Evolutionary conservation across 176 grass and related monocot genomes (phyloP), one percentile per base, ranked within the genome.

Genomic region (Eleusine coracana): DNA sequence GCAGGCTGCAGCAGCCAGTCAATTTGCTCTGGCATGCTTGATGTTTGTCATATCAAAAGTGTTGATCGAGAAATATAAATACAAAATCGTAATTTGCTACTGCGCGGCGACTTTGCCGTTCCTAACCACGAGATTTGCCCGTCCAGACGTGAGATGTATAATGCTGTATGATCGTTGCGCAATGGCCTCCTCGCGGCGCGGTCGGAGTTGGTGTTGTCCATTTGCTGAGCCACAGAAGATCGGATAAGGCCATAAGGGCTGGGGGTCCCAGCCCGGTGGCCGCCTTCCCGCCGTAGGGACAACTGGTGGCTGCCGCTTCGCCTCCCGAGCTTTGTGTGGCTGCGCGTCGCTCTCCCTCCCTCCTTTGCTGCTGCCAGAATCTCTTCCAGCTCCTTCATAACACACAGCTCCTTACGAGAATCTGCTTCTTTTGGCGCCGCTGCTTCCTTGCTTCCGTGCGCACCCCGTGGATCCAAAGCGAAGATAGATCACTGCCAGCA

Each of bases 251-350:
- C 41, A 34, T 34, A 34, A 34, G 31, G 31, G 31, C 44, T 21
- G 28, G 10, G 44, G 29, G 9, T 36, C 56, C 68, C 38, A 36
- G 44, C 45, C n/a, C 58, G 76, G 41, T 65, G 84, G 68, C 59
- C 7, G 17, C 45, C 11, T 38, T n/a, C 75, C 55, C 7, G 69
- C 77, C 76, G 37, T 48, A 80, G 45, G 84, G 12, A 6, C 59
- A 74, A 74, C 77, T 74, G 6, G 84, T 86, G 84, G 84, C 69
- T 73, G 36, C 11, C 11, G 60, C 75, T 80, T 65, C 67, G 3
- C 77, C 10, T 1, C 69, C 51, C 34, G 17, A 34, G 27, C 36
- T 58, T 5, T 66, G 4, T 23, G 76, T 86, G 84, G 76, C 68
- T 15, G 42, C 75, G 66, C 21, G 54, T 62, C 55, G 10, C 75